Base-by-base conservation (phyloP, 148 eudicot species). In the Silene conica region DNA sequence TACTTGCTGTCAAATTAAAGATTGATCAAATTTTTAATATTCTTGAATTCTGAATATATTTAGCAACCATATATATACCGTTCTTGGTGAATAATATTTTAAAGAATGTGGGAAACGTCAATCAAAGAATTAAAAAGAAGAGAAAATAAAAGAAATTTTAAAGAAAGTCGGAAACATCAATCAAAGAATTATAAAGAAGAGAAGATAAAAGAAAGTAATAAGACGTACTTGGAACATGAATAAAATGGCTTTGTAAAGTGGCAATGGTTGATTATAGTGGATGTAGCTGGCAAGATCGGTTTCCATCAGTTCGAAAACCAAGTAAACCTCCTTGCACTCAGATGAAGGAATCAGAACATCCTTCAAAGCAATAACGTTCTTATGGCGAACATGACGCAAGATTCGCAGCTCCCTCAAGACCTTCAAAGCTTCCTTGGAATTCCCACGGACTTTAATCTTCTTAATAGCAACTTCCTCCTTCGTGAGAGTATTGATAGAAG, bases 271-370 rank as follows among this genome's bases (percentile, higher is more conserved):
- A 22, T 69, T 13, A 12, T 85, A 84, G 73, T 68, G 77, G 14
- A 82, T 84, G 38, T 82, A 74, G 9, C 71, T 80, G 54, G 79
- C 77, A 72, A 85, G 83, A 80, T 85, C 85, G 4, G 80, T 73
- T 56, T 84, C 87, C 87, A 84, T 84, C 10, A 84, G 72, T 45
- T 84, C 87, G 68, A 77, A 82, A 65, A 85, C 81, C 69, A 82
- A 41, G 76, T 85, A 85, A 6, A 85, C 77, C 8, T 85, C 87
- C 75, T 72, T 70, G 73, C 82, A 85, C 19, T 62, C 43, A 1
- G 41, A 21, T 7, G 67, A 68, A 21, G 83, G 72, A 60, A 82
- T 23, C 86, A 84, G 77, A 25, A 82, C 87, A 77, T 85, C 87
- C 66, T 85, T 85, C n/a, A 85, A 73, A 22, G 77, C 79, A 67